These are phyloP conservation scores for Powellomyces hirtus DNA, from an alignment of 192 early-diverging fungal genomes.

Conservation along the genomic window DNA sequence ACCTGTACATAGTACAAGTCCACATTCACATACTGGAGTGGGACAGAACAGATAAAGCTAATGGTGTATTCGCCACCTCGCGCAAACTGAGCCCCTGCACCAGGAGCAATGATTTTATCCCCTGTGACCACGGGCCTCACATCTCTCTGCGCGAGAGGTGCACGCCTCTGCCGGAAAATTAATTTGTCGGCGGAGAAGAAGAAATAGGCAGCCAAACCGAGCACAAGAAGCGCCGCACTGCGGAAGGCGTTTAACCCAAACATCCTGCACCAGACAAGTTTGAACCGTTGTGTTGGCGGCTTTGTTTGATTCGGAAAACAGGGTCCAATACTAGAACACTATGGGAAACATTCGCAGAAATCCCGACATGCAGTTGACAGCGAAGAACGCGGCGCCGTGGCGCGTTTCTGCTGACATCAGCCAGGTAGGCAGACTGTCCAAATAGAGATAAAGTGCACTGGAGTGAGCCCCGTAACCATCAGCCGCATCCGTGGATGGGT, in stretches of 20 bases:
- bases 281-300: too few species aligned
- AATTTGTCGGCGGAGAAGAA: neutral
- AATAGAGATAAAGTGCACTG: too few species aligned
- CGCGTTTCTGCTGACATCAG: too few species aligned
- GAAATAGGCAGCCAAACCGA: conserved; percentile 9
- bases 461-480: too few species aligned
- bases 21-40: conserved; percentile 12
- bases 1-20: conserved; percentile 11
- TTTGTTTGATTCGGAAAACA: too few species aligned
- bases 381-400: too few species aligned
- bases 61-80: conserved; percentile 1
- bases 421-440: too few species aligned
- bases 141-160: neutral
- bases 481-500: too few species aligned
- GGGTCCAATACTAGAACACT: too few species aligned
- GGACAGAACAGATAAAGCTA: neutral
- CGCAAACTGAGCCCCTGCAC: neutral
- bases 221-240: neutral
- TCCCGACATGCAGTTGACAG: too few species aligned
- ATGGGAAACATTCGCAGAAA: too few species aligned
- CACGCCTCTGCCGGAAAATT: neutral
- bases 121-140: neutral
- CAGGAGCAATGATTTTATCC: neutral
- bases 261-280: too few species aligned
- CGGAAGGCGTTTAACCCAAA: conserved; percentile 18